Conservation (phyloP, 2,329 filamentous ascomycete genomes). For the Ascochyta clinopodiicola region DNA sequence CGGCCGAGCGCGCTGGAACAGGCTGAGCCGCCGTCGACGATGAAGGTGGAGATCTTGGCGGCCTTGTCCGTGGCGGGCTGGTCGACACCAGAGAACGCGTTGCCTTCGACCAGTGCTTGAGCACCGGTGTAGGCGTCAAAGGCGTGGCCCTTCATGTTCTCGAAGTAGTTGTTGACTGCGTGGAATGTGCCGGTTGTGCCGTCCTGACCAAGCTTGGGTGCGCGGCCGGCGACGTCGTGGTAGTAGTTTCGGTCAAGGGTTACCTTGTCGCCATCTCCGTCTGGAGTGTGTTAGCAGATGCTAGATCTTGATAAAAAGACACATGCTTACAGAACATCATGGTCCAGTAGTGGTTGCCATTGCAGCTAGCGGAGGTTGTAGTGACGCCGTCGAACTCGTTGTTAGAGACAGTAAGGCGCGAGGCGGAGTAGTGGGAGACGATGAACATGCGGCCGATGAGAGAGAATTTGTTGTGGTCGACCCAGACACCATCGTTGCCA, state of each 20-base stretch:
- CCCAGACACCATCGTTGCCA: conserved; percentile 46
- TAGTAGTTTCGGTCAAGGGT: conserved; percentile 56
- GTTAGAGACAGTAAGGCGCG: conserved; percentile 56
- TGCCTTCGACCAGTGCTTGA: conserved; percentile 51
- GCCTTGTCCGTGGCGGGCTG: conserved; percentile 47
- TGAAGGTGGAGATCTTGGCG: conserved; percentile 34
- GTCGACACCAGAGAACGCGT: conserved; percentile 53
- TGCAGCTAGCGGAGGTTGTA: conserved; percentile 53
- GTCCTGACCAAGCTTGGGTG: conserved; percentile 52
- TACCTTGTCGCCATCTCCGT: conserved; percentile 49
- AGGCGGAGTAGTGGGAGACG: conserved; percentile 43
- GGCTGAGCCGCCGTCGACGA: conserved; percentile 36
- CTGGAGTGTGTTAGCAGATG: conserved; percentile 1
- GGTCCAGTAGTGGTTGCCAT: conserved; percentile 58
- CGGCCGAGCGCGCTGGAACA: conserved; percentile 28
- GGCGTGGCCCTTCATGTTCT: conserved; percentile 50
- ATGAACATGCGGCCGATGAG: conserved; percentile 56
- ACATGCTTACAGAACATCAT: conserved; percentile 45
- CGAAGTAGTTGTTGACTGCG: conserved; percentile 44
- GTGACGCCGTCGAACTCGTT: conserved; percentile 55
- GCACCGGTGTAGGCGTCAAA: conserved; percentile 49
- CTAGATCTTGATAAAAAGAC: background rate
- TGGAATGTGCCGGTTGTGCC: conserved; percentile 30
- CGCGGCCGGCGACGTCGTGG: conserved; percentile 54
- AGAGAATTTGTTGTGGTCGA: conserved; percentile 51